Evolutionary conservation across 2,329 filamentous ascomycete genomes (phyloP), one percentile per base, ranked within the genome.

Genomic region (Pyrenochaeta sp.): DNA sequence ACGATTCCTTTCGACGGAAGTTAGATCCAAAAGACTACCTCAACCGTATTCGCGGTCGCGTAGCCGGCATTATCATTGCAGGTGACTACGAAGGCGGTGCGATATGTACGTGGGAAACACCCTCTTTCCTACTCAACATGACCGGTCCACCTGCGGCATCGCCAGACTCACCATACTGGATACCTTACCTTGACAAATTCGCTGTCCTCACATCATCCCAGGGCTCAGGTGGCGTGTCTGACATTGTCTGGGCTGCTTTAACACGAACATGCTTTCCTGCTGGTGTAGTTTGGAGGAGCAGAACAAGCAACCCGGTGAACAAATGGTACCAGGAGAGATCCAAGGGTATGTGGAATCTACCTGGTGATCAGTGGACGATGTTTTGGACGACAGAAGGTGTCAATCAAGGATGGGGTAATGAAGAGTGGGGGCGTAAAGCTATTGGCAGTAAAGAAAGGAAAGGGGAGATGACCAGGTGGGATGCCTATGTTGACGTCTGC

Each of bases 271-370:
- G 93, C 66, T 96, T 98, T 63, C 93, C 93, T 0, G 77, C 86
- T 2, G 95, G 95, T 1, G 90, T 98, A 1, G 96, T 93, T 69
- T 99, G 95, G 95, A 83, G 93, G 51, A 96, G 91, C 72, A 83
- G 95, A 45, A 90, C 89, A 69, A 87, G 93, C 71, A 98, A 99
- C 70, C 94, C 93, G 0, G 95, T 99, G 4, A 99, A 99, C 72
- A 97, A 97, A 73, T 99, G 95, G 95, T 99, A 99, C 75, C 97
- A 98, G 77, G 95, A 99, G 77, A 84, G 95, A 42, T 91, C 91
- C 2, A 80, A 85, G 42, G 95, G 95, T 0, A 93, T 88, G 2
- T 90, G 88, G 83, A 95, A 96, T 77, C 78, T 99, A 32, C 82
- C 84, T 0, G 87, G 85, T n/a, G 90, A 85, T 40, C 89, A 93